Evolutionary conservation across 495 filamentous ascomycete genomes (phyloP), one percentile per base, ranked within the genome.

Genomic region (Penicillium fimorum): DNA sequence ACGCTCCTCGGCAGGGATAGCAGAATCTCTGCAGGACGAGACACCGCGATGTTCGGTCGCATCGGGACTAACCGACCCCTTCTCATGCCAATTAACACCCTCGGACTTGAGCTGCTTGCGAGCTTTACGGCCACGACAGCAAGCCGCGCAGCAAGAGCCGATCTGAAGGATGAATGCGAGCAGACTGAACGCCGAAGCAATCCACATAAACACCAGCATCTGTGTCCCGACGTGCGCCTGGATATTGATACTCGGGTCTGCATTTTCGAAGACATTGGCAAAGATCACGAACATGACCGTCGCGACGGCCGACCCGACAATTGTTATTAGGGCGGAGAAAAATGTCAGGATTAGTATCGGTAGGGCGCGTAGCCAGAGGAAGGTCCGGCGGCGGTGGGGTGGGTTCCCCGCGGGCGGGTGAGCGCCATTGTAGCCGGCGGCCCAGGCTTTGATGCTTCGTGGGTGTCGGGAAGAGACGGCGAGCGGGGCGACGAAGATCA

Each of bases 131-230:
- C 73, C 75, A 29, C 76, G 69, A 50, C 76, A 79, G 53, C 76
- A 79, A 13, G 74, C 63, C 7, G 74, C 75, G 50, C 92, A 96
- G 61, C 84, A 86, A 71, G 90, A 76, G 4, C 84, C 81, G 1
- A 86, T 67, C 64, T 93, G 88, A 32, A 93, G 69, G 12, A 90
- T 66, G 61, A 87, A 94, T 0, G 84, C 85, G 45, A 89, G 54
- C 1, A 92, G 63, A 7, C 81, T 80, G 50, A 86, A 87, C 0
- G 72, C 87, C 0, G 82, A 77, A 0, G 86, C 91, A 33, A 89
- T 79, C 92, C 92, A 97, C 88, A 96, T 91, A 61, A 96, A 95
- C 0, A 76, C 86, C 64, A 96, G 82, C 91, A 97, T 95, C 60
- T 79, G 76, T 6, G 57, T 74, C 3, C 92, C 91, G 6, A 96